Evolutionary conservation across 805 yeast species (phyloP).

Genomic region (Zygoascus bituminiphila): DNA sequence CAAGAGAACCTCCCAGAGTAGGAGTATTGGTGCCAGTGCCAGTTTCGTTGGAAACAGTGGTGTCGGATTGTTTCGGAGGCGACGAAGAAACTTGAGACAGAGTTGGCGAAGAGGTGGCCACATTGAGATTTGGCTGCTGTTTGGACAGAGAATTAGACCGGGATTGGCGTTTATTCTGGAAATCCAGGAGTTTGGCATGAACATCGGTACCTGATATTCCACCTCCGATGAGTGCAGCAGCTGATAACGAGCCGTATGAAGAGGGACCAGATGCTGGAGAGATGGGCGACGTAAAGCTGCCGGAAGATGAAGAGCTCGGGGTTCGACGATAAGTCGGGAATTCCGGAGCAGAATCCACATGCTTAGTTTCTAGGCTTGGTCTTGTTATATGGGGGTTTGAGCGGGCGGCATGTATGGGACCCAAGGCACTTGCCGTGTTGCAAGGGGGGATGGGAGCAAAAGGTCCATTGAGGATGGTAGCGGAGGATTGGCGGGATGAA

Average conservation of each 20-base stretch:
- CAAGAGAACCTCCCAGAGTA: slow-evolving; percentile 12
- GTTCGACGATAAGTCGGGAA: background rate
- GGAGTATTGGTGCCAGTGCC: slow-evolving; percentile 14
- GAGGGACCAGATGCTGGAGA: background rate
- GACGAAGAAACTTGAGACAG: no score
- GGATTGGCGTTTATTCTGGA: slow-evolving; percentile 62
- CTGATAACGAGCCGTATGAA: background rate
- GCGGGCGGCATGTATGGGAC: background rate
- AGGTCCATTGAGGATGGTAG: background rate
- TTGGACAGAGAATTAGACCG: slow-evolving; percentile 11
- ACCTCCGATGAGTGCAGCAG: slow-evolving; percentile 10
- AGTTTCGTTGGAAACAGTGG: slow-evolving; percentile 5
- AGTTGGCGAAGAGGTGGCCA: background rate
- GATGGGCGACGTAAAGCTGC: background rate
- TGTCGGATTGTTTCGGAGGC: background rate
- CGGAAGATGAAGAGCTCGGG: background rate
- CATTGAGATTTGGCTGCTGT: background rate
- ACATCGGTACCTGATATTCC: slow-evolving; percentile 42
- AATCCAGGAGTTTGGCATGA: slow-evolving; percentile 80
- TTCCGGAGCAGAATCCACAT: background rate
- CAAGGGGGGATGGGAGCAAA: background rate
- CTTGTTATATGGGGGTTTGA: background rate
- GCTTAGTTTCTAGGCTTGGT: background rate
- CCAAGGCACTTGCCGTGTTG: background rate
- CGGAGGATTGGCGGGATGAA: background rate